Evolutionary conservation across 2,329 filamentous ascomycete species (phyloP), one percentile per base, ranked within the genome.

Genomic region (Aspergillus vadensis): DNA sequence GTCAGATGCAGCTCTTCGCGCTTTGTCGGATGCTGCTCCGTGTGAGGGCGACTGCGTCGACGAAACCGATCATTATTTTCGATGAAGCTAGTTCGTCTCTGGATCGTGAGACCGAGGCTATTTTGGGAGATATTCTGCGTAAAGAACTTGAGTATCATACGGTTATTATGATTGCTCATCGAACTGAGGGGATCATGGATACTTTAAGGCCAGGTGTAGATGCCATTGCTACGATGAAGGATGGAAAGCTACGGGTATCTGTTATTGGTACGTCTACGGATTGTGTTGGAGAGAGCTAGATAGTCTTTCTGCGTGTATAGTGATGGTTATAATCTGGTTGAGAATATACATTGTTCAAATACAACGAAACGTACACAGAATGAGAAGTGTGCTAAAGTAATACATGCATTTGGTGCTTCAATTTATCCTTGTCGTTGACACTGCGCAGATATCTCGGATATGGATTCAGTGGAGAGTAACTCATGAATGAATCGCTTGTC

Each of bases 1-100:
- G 55, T 4, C 44, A 58, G 23, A 36, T 44, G n/a, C 55, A 58
- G 7, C 38, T 52, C 1, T 50, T 52, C 10, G 38, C 48, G 1
- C 23, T 58, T 2, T 58, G 47, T n/a, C 48, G 55, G 1, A 41
- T 48, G 15, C 21, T 57, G 6, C 17, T 39, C n/a, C 48, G 21
- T 5, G 38, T 21, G 19, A 4, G 4, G 14, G 6, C n/a, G 5
- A n/a, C 7, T 21, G 1, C 3, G 5, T 14, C 19, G 15, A 25
- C 14, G 3, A 58, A n/a, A n/a, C 55, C 55, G 4, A 41, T 58
- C 4, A 19, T 58, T 19, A 17, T 58, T 3, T 7, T 58, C 1
- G 55, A 58, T 43, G 55, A 58, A n/a, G 55, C 55, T 9, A 52
- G 36, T 7, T 58, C 55, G 21, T 39, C 55, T 0, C 5, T 58